phyloP scores from a whole-genome alignment of 1,139 yeast genomes.

The Tardiomyces depauwii region DNA sequence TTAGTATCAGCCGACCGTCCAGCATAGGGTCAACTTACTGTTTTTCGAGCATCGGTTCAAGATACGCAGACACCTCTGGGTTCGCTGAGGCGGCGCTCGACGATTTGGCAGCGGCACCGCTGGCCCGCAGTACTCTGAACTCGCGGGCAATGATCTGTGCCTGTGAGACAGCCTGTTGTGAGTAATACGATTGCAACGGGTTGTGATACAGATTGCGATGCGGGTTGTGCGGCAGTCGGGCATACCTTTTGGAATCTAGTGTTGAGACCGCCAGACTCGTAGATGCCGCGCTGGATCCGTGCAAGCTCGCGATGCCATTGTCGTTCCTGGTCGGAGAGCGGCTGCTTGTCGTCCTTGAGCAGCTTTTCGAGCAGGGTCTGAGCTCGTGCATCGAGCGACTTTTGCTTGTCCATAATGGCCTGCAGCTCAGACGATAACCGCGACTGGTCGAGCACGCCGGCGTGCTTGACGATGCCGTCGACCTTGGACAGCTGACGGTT shows the following conservation, averaged over 20 bases:
- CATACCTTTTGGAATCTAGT: background rate
- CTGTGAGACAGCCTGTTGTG: background rate
- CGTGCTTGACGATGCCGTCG: slow-evolving; percentile 5
- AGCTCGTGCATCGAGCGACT: slow-evolving; percentile 24
- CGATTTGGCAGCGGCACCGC: background rate
- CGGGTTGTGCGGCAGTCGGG: too few species aligned
- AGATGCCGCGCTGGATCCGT: slow-evolving; percentile 13
- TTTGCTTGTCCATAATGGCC: slow-evolving; percentile 21
- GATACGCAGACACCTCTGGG: background rate
- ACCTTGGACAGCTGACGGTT: slow-evolving; percentile 27
- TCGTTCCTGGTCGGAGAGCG: slow-evolving; percentile 31
- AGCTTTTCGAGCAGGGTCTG: slow-evolving; percentile 21
- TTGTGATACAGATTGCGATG: background rate
- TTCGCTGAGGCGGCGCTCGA: background rate
- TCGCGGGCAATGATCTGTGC: background rate
- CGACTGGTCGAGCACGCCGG: slow-evolving; percentile 5
- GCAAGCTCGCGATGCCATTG: slow-evolving; percentile 36
- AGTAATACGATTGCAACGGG: background rate
- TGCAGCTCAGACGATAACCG: slow-evolving; percentile 7
- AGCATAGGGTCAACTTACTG: background rate
- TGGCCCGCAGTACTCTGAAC: background rate
- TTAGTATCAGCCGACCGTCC: too few species aligned
- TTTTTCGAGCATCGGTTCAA: background rate
- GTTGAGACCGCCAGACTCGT: slow-evolving; percentile 10
- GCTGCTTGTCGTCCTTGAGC: slow-evolving; percentile 17